These are phyloP conservation scores for Polytolypa hystricis DNA, from an alignment of 2,329 filamentous ascomycete species.

Conservation along the genomic window DNA sequence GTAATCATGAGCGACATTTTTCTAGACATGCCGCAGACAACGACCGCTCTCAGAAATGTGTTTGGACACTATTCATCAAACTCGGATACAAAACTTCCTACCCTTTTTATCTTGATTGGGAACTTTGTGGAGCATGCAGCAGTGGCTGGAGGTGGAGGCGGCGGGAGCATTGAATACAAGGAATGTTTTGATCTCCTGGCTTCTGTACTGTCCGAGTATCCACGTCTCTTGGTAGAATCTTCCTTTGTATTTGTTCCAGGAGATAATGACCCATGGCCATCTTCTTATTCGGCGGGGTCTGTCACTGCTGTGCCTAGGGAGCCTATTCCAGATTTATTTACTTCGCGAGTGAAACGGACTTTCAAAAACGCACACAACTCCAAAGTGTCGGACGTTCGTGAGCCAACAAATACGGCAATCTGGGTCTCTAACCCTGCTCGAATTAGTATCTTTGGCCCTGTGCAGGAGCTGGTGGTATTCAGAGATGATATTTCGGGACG, in stretches of 20 bases:
- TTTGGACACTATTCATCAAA: constrained; percentile 62
- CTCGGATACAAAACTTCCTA: constrained; percentile 53
- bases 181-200: constrained; percentile 88
- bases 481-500: constrained; percentile 76
- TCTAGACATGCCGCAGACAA: constrained; percentile 69
- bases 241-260: constrained; percentile 91
- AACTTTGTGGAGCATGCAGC: constrained; percentile 59
- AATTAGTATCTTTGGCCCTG: constrained; percentile 73
- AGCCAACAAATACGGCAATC: constrained; percentile 56
- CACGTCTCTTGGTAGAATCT: constrained; percentile 62
- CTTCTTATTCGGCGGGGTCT: constrained; percentile 53
- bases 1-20: constrained; percentile 79
- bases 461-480: constrained; percentile 77
- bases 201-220: constrained; percentile 70
- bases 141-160: constrained; percentile 55
- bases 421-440: constrained; percentile 85
- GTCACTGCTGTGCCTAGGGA: constrained; percentile 36
- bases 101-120: constrained; percentile 72
- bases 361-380: constrained; percentile 67
- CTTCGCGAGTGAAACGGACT: constrained; percentile 67
- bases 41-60: constrained; percentile 71
- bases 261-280: constrained; percentile 96
- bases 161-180: constrained; percentile 91
- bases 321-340: constrained; percentile 77
- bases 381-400: constrained; percentile 29